Evolutionary conservation across 805 yeast species (phyloP).

Genomic region (Teunomyces tritomae): DNA sequence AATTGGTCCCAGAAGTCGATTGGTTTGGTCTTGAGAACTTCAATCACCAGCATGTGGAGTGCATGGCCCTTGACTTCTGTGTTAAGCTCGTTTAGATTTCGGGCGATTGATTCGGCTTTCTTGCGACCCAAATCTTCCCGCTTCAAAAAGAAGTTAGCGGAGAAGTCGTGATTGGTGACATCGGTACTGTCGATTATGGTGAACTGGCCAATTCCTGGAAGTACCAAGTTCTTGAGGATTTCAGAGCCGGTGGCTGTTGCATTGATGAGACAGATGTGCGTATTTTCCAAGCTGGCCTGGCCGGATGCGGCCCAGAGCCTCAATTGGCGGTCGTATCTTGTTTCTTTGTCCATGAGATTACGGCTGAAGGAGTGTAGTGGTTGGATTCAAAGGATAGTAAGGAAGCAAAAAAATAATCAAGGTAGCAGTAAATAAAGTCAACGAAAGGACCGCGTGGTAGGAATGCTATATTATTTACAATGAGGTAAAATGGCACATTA

Average conservation of each 20-base stretch:
- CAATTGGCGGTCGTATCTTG: slow-evolving; percentile 81
- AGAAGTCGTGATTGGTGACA: slow-evolving; percentile 45
- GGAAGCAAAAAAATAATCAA: not conserved
- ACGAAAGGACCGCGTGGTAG: not conserved
- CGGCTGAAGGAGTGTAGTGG: not conserved
- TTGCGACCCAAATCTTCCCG: slow-evolving; percentile 41
- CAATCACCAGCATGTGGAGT: slow-evolving; percentile 10
- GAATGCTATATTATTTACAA: not conserved
- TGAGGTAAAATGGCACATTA: not conserved
- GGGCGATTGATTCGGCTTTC: slow-evolving; percentile 39
- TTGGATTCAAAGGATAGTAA: not conserved
- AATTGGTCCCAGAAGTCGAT: slow-evolving; percentile 46
- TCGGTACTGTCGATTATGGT: slow-evolving; percentile 51
- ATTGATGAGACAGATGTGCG: slow-evolving; percentile 62
- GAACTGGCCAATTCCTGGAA: slow-evolving; percentile 69
- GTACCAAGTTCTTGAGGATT: slow-evolving; percentile 68
- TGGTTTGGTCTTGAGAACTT: slow-evolving; percentile 10
- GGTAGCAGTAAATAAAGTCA: not conserved
- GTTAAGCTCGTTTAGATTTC: slow-evolving; percentile 55
- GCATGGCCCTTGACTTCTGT: slow-evolving; percentile 49
- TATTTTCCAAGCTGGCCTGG: slow-evolving; percentile 54
- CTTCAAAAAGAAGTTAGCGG: slow-evolving; percentile 61
- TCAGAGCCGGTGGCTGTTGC: slow-evolving; percentile 63
- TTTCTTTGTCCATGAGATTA: slow-evolving; percentile 36
- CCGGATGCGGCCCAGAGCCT: slow-evolving; percentile 84